Evolutionary conservation across 495 filamentous ascomycete species (phyloP).

Genomic region (Tuber brumale): DNA sequence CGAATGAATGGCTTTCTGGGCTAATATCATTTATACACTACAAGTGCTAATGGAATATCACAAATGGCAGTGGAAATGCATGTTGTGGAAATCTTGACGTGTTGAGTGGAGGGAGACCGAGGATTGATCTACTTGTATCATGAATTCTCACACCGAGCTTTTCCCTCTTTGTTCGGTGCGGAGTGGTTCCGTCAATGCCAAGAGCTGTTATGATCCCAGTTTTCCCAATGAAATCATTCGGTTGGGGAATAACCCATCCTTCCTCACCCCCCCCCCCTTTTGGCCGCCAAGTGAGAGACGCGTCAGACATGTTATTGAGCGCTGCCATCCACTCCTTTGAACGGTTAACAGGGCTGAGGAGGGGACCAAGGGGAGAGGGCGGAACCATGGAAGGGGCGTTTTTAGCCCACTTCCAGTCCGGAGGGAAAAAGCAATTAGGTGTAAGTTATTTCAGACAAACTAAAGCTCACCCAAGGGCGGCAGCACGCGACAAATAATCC

Average conservation of each 20-base stretch:
- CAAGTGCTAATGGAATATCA: neutral
- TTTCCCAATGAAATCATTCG: neutral
- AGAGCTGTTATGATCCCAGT: neutral
- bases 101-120: neutral
- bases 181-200: neutral
- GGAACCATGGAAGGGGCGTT: neutral
- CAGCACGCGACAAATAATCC: neutral
- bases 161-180: too few species aligned
- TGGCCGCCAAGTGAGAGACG: neutral
- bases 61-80: neutral
- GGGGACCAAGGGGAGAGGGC: too few species aligned
- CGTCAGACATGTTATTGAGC: neutral
- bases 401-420: neutral
- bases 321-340: neutral
- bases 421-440: neutral
- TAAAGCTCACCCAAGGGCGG: constrained; percentile 1
- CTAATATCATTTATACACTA: neutral
- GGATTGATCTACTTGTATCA: neutral
- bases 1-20: neutral
- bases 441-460: neutral
- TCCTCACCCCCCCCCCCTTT: neutral
- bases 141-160: neutral
- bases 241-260: neutral
- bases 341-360: neutral
- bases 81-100: neutral